These are phyloP conservation scores for Auricularia heimuer DNA, from an alignment of 768 basidiomycete species.

Conservation along the genomic window DNA sequence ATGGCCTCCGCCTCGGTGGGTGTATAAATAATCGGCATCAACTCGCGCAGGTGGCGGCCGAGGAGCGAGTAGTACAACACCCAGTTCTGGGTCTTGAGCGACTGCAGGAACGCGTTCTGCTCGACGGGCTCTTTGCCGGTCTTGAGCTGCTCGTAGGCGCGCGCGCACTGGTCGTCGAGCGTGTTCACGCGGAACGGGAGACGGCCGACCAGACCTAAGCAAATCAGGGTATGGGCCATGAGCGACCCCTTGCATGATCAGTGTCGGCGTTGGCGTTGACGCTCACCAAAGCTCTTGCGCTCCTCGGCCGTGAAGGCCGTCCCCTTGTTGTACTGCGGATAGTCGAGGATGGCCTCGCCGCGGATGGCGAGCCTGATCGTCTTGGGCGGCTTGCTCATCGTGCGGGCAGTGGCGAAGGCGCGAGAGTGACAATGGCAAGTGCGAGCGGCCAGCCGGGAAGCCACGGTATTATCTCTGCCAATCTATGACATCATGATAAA, in stretches of 20 bases:
- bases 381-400: background rate
- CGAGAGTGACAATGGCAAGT: too few species aligned
- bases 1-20: slow-evolving; percentile 81
- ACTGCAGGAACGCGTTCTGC: slow-evolving; percentile 72
- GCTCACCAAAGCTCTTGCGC: slow-evolving; percentile 50
- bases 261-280: background rate
- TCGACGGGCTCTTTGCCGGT: slow-evolving; percentile 30
- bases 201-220: slow-evolving; percentile 31
- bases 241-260: background rate
- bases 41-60: slow-evolving; percentile 45
- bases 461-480: too few species aligned
- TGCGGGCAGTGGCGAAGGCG: background rate
- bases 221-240: background rate
- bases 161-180: slow-evolving; percentile 64
- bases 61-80: slow-evolving; percentile 69
- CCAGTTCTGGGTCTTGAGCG: slow-evolving; percentile 72
- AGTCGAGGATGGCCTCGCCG: slow-evolving; percentile 53
- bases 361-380: slow-evolving; percentile 35
- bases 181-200: slow-evolving; percentile 45
- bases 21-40: slow-evolving; percentile 71
- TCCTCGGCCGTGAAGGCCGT: slow-evolving; percentile 64
- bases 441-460: too few species aligned
- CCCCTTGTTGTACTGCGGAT: slow-evolving; percentile 69
- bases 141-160: slow-evolving; percentile 52
- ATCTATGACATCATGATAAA: too few species aligned